phyloP scores from a whole-genome alignment of 2,329 filamentous ascomycete species.

The Plectosphaerella sp. region DNA sequence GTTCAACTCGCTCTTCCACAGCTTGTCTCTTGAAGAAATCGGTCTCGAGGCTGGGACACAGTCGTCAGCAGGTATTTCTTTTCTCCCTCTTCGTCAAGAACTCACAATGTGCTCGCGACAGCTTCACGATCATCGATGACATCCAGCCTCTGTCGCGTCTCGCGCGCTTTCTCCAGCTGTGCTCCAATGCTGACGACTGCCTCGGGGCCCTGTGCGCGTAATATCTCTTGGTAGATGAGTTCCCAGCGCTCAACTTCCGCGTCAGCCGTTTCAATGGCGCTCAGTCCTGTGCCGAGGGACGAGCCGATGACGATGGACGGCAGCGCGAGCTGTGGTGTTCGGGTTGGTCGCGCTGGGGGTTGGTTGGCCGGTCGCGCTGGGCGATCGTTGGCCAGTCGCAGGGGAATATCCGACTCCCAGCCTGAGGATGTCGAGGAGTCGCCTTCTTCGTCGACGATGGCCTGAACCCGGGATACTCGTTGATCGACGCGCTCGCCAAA shows the following conservation, averaged over 20 bases:
- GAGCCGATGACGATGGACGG: constrained; percentile 28
- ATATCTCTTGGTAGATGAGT: constrained; percentile 21
- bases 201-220: constrained; percentile 11
- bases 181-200: constrained; percentile 16
- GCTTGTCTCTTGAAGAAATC: constrained; percentile 19
- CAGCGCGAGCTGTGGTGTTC: not conserved
- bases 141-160: constrained; percentile 20
- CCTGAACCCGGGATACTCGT: too few relatives aligned
- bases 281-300: constrained; percentile 28
- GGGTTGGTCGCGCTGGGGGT: not conserved
- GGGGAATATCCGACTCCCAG: too few relatives aligned
- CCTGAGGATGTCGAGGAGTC: not conserved
- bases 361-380: not conserved
- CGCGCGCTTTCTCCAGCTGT: constrained; percentile 10
- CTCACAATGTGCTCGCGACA: not conserved
- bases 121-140: constrained; percentile 11
- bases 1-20: constrained; percentile 25
- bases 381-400: not conserved
- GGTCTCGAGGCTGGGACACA: constrained; percentile 3
- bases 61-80: constrained; percentile 20
- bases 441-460: not conserved
- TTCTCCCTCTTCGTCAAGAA: constrained; percentile 16
- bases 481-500: too few relatives aligned
- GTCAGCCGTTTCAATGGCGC: constrained; percentile 28
- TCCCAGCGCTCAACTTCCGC: constrained; percentile 30